Evolutionary conservation across 1,139 yeast species (phyloP), one percentile per base, ranked within the genome.

Genomic region (Taiozyma sp.): DNA sequence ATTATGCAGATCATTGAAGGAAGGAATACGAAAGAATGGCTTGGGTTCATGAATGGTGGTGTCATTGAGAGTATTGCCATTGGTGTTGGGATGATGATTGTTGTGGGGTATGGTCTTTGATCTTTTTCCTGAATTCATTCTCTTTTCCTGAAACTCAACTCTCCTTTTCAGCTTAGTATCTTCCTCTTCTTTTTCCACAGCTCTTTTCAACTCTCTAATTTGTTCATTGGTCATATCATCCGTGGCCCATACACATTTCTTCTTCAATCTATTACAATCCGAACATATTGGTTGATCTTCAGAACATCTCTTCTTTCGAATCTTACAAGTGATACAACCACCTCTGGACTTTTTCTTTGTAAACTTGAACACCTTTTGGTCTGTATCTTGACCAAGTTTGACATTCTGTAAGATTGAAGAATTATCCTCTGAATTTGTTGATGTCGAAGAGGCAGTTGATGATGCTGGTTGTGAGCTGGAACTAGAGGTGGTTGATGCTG

Each of bases 281-380:
- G 72, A 62, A 59, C 88, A 82, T 2, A 65, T 57, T 2, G 88
- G 88, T 49, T 73, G 71, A 2, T 64, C 66, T 59, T 81, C 87
- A 52, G 81, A 75, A 59, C 88, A 82, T 58, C 82, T 75, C 64
- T 81, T 82, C 71, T 81, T 82, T 48, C 88, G 64, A 43, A 77
- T 73, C 58, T 83, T 77, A 61, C 88, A 82, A 0, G 85, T 81
- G 34, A 82, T 66, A 61, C 88, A 82, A 0, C 87, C 87, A 37
- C 71, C 71, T 56, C 74, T 72, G 2, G 84, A 76, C 50, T 82
- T 62, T 53, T 57, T 67, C 47, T 53, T 57, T 1, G 64, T 54
- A 49, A 57, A 55, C 13, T 52, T 56, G 55, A 60, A 61, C 4
- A 52, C 47, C 45, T 56, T 57, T 2, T 56, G 30, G 43, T 58